Evolutionary conservation across 106 monocot species (phyloP).

Genomic region (Allium sativum): DNA sequence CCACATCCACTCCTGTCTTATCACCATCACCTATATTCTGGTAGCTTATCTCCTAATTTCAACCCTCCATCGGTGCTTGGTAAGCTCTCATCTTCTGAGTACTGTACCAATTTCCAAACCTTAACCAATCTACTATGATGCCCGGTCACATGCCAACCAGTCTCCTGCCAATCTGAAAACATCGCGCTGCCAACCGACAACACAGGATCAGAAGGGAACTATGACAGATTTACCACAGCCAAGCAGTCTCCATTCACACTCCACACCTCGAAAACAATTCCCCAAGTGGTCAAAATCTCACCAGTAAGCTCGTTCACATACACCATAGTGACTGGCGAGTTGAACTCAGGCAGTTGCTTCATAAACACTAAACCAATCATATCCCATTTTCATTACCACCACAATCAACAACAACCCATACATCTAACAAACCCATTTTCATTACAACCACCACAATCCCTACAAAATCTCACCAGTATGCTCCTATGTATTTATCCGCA

Average conservation of each 20-base stretch:
- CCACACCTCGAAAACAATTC: constrained; percentile 83
- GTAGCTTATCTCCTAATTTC: constrained; percentile 15
- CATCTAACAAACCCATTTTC: too few species aligned
- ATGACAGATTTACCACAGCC: constrained; percentile 78
- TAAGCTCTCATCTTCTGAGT: constrained; percentile 20
- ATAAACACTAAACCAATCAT: constrained; percentile 62
- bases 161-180: constrained; percentile 83
- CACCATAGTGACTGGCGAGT: constrained; percentile 65
- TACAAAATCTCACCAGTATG: too few species aligned
- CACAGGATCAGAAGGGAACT: constrained; percentile 83
- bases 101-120: constrained; percentile 94
- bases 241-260: constrained; percentile 95
- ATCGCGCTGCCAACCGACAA: constrained; percentile 44
- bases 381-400: too few species aligned
- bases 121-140: constrained; percentile 95
- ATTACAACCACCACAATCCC: too few species aligned
- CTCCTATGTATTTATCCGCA: too few species aligned
- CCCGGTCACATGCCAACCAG: constrained; percentile 87
- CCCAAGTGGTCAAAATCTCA: constrained; percentile 75
- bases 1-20: too few species aligned
- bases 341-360: constrained; percentile 77
- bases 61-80: constrained; percentile 13
- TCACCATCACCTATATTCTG: constrained; percentile 70
- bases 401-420: too few species aligned
- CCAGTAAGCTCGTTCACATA: constrained; percentile 90